A percentile compares a stretch with the other conserved stretches of the same genome.
phyloP scores from a whole-genome alignment of 1,139 yeast species.

The Candida freyschussii region DNA sequence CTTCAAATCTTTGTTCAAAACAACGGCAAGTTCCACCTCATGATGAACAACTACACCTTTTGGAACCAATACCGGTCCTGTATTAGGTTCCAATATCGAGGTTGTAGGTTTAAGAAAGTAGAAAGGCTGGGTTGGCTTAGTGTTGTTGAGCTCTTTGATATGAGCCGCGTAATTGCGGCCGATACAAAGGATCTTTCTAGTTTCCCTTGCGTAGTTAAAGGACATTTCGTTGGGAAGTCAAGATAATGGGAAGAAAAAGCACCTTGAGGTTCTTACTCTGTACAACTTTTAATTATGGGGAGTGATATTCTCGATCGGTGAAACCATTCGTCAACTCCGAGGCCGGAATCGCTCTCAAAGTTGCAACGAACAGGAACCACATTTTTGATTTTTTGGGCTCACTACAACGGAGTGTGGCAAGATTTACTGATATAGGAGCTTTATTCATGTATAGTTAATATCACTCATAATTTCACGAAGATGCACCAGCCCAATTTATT shows the following conservation, averaged over 20 bases:
- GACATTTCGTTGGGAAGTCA: conserved; percentile 42
- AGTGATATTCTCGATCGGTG: no score
- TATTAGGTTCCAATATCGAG: conserved; percentile 43
- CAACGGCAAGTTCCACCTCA: conserved; percentile 86
- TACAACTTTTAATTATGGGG: no score
- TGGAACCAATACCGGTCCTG: conserved; percentile 81
- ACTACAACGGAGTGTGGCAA: no score
- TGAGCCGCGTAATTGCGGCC: conserved; percentile 97
- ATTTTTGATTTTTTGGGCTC: no score
- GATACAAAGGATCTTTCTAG: conserved; percentile 83
- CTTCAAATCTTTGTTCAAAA: conserved; percentile 59
- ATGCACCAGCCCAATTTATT: no score
- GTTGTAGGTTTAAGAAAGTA: conserved; percentile 86
- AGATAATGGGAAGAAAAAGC: conserved; percentile 1
- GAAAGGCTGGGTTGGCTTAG: conserved; percentile 78
- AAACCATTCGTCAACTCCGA: no score
- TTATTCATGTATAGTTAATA: no score
- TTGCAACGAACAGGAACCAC: no score
- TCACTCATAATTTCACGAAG: no score
- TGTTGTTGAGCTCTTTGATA: conserved; percentile 80
- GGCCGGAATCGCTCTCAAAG: no score
- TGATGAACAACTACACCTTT: conserved; percentile 79
- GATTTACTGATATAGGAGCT: no score
- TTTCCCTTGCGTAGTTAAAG: conserved; percentile 54
- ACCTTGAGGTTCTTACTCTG: neutral